Percentiles rank a stretch among this genome's conserved stretches.
Conservation (phyloP, 208 protist genomes). For the Vickermania spadyakhi region DNA sequence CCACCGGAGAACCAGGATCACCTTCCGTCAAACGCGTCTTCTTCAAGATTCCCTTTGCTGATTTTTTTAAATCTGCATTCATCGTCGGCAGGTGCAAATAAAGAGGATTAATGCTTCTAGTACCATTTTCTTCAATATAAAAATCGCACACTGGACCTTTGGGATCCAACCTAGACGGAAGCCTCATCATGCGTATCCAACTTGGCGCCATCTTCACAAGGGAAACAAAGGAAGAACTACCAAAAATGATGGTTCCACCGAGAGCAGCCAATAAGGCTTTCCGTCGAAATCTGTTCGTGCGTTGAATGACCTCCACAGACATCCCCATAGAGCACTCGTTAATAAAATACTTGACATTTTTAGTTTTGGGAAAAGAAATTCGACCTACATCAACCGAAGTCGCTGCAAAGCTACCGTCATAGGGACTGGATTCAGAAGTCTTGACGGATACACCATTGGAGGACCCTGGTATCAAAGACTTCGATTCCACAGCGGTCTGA, state of each 20-base stretch:
- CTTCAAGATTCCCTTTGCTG: neutral
- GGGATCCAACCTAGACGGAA: conserved; percentile 14
- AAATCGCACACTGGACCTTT: neutral
- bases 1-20: neutral
- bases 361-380: conserved; percentile 59
- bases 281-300: conserved; percentile 37
- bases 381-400: conserved; percentile 58
- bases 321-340: conserved; percentile 78
- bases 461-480: neutral
- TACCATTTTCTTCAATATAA: neutral
- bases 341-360: conserved; percentile 56
- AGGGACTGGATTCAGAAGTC: neutral
- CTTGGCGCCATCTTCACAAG: conserved; percentile 41
- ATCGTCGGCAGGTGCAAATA: neutral
- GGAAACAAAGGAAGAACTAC: conserved; percentile 29
- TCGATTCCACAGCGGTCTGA: neutral
- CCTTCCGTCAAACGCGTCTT: neutral
- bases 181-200: conserved; percentile 27
- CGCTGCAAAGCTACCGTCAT: conserved; percentile 6
- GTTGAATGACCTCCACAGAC: conserved; percentile 68
- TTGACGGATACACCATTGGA: neutral
- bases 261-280: conserved; percentile 21
- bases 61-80: neutral
- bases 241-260: conserved; percentile 52
- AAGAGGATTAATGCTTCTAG: neutral